Evolutionary conservation across 2,329 filamentous ascomycete genomes (phyloP).

Genomic region (Lachnum nothofagi): DNA sequence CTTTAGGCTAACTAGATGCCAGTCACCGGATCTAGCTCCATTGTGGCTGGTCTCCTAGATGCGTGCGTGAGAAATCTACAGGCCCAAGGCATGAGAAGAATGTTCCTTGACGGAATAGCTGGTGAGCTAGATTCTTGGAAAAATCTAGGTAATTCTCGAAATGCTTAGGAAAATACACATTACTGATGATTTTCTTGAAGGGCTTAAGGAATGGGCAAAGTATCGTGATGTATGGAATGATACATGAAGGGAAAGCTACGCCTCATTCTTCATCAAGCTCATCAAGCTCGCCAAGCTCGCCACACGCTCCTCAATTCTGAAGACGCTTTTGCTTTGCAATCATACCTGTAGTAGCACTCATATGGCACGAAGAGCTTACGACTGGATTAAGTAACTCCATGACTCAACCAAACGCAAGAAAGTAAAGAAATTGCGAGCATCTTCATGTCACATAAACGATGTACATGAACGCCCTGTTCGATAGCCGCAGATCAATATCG

Average conservation of each 20-base stretch:
- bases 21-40: slow-evolving; percentile 36
- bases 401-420: too few relatives aligned
- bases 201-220: slow-evolving; percentile 54
- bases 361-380: too few relatives aligned
- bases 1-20: slow-evolving; percentile 5
- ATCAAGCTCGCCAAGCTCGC: too few relatives aligned
- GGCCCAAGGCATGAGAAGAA: slow-evolving; percentile 46
- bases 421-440: too few relatives aligned
- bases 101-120: slow-evolving; percentile 53
- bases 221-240: slow-evolving; percentile 53
- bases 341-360: too few relatives aligned
- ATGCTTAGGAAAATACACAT: neutral
- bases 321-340: too few relatives aligned
- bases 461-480: too few relatives aligned
- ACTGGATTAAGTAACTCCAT: too few relatives aligned
- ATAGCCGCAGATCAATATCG: too few relatives aligned
- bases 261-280: neutral
- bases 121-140: slow-evolving; percentile 47
- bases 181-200: slow-evolving; percentile 35
- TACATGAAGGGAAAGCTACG: slow-evolving; percentile 2
- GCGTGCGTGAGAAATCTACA: slow-evolving; percentile 45
- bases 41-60: slow-evolving; percentile 51
- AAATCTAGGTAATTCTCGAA: slow-evolving; percentile 43
- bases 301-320: too few relatives aligned
- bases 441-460: too few relatives aligned